Percentiles rank a stretch among this genome's conserved stretches.
Evolutionary conservation across 768 basidiomycete genomes (phyloP).

Genomic region (Podaxis sp.): DNA sequence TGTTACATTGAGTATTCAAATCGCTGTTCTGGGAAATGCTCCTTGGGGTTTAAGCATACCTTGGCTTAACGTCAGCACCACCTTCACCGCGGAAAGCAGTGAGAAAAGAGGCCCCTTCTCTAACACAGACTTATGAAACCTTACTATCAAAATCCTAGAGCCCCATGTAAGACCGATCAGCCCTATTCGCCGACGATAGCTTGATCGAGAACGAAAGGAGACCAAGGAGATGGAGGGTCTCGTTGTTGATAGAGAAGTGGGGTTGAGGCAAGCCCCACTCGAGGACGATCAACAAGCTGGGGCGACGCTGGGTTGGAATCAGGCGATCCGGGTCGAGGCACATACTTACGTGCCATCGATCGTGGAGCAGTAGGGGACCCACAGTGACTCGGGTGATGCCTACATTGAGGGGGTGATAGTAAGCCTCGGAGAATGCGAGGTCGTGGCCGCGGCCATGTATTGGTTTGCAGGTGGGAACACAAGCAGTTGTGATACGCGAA

Average conservation of each 20-base stretch:
- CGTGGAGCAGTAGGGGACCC: background rate
- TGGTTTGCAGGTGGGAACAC: background rate
- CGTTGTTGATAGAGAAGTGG: background rate
- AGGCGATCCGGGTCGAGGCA: background rate
- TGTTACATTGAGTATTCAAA: background rate
- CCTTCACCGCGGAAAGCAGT: conserved; percentile 9
- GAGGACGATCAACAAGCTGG: background rate
- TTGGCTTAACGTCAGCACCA: conserved; percentile 10
- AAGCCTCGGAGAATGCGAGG: conserved; percentile 5
- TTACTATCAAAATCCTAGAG: background rate
- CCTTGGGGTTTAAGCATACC: conserved; percentile 8
- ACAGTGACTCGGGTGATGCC: background rate
- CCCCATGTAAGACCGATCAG: background rate
- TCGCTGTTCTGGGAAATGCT: conserved; percentile 9
- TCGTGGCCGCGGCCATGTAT: background rate
- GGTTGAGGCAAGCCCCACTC: conserved; percentile 2
- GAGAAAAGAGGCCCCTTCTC: background rate
- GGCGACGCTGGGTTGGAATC: background rate
- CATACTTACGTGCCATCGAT: background rate
- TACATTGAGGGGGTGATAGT: background rate
- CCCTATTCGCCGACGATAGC: background rate
- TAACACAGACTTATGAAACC: background rate
- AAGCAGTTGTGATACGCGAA: background rate
- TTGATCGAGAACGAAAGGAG: background rate
- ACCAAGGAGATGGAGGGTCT: background rate